A percentile compares a stretch with the other conserved stretches of the same genome.
These are phyloP conservation scores for Trichoderma hamatum DNA, from an alignment of 2,329 filamentous ascomycete genomes.

Conservation along the genomic window DNA sequence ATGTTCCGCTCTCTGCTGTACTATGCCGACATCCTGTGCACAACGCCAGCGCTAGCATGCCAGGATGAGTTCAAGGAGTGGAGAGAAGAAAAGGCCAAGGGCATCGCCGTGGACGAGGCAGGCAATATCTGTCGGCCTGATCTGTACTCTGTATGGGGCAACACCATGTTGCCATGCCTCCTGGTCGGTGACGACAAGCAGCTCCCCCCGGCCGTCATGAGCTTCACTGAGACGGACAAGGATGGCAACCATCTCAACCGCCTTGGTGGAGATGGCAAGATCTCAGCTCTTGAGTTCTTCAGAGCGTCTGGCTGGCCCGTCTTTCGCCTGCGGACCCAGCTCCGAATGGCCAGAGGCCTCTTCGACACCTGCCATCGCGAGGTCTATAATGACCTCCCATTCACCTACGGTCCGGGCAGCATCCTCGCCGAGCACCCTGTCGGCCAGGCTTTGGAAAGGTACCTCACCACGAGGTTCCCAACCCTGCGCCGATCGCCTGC, in stretches of 20 bases:
- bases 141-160: constrained; percentile 33
- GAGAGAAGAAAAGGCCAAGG: neutral
- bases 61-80: neutral
- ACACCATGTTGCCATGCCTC: constrained; percentile 32
- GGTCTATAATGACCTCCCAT: constrained; percentile 28
- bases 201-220: constrained; percentile 26
- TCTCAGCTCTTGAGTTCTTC: constrained; percentile 29
- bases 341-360: constrained; percentile 30
- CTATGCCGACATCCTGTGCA: neutral
- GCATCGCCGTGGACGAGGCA: neutral
- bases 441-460: neutral
- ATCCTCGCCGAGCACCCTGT: neutral
- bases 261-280: constrained; percentile 4
- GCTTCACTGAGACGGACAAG: neutral
- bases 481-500: neutral
- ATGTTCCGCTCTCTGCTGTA: neutral
- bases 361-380: constrained; percentile 30
- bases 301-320: constrained; percentile 28
- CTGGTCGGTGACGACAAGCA: constrained; percentile 32
- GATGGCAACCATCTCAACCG: constrained; percentile 27
- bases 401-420: constrained; percentile 24
- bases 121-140: constrained; percentile 32
- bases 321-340: constrained; percentile 30
- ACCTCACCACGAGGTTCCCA: constrained; percentile 8
- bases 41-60: neutral